Conservation (phyloP, 2,329 filamentous ascomycete genomes). For the Botrytis fragariae region DNA sequence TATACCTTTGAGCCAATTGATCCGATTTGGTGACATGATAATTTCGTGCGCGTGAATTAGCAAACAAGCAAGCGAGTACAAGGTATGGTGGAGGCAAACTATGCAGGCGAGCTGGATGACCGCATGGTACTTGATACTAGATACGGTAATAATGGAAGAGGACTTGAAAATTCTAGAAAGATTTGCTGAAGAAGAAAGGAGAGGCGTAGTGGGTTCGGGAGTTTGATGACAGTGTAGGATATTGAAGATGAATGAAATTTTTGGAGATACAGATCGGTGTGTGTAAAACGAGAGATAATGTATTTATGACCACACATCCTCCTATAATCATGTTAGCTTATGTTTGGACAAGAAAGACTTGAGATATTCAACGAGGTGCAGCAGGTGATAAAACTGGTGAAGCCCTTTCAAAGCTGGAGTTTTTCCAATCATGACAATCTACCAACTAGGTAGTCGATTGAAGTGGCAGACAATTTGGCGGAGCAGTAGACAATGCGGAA, state of each 20-base stretch:
- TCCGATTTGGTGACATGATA: background rate
- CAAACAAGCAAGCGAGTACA: background rate
- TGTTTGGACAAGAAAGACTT: slow-evolving; percentile 11
- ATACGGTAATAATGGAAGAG: background rate
- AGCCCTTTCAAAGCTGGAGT: background rate
- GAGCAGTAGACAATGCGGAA: background rate
- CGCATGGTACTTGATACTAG: background rate
- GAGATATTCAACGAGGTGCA: background rate
- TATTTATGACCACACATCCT: slow-evolving; percentile 67
- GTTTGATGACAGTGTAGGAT: background rate
- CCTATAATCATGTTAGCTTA: slow-evolving; percentile 43
- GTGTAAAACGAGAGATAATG: background rate
- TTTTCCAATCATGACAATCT: background rate
- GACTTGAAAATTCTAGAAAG: background rate
- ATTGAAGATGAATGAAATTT: background rate
- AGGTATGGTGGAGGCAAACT: background rate
- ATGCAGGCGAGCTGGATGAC: background rate
- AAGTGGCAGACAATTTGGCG: background rate
- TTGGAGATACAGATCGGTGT: background rate
- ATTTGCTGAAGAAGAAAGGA: background rate
- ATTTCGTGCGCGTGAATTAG: background rate
- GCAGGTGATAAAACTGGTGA: background rate
- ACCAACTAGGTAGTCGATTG: background rate
- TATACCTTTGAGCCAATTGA: background rate
- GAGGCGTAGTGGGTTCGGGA: background rate